Conservation (phyloP, 805 yeast genomes). For the Schwanniomyces polymorphus region DNA sequence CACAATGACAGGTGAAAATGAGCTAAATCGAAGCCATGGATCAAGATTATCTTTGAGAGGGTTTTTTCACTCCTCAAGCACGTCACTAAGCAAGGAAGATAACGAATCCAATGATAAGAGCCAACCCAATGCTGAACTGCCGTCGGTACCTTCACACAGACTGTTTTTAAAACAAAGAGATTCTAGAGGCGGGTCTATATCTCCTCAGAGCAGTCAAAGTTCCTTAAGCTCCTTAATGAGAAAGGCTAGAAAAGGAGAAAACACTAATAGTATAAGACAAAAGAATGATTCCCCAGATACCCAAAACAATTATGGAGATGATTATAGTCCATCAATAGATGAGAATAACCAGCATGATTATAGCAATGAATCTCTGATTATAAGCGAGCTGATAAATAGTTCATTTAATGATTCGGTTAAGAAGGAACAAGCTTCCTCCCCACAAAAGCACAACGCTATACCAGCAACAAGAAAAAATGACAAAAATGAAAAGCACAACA, state of each 20-base stretch:
- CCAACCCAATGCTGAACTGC: background rate
- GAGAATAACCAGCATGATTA: background rate
- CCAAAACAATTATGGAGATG: background rate
- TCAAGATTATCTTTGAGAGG: slow-evolving; percentile 1
- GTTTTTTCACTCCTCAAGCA: slow-evolving; percentile 1
- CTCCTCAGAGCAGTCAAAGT: slow-evolving; percentile 25
- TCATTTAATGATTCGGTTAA: background rate
- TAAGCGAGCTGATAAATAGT: background rate
- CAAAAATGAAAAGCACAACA: slow-evolving; percentile 6
- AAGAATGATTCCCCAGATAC: background rate
- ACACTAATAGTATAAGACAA: background rate
- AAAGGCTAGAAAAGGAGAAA: background rate
- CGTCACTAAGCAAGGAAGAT: background rate
- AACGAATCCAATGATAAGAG: background rate
- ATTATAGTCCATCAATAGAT: background rate
- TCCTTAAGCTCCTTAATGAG: slow-evolving; percentile 15
- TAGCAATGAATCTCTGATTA: background rate
- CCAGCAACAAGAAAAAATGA: background rate
- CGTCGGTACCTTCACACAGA: slow-evolving; percentile 18
- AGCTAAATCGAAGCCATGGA: background rate
- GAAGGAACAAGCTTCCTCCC: background rate
- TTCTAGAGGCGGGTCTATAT: slow-evolving; percentile 18
- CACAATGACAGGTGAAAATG: background rate
- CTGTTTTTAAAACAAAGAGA: slow-evolving; percentile 21
- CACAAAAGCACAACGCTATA: background rate